These are phyloP conservation scores for Sporothrix dimorphospora DNA, from an alignment of 2,329 filamentous ascomycete species.

Conservation along the genomic window DNA sequence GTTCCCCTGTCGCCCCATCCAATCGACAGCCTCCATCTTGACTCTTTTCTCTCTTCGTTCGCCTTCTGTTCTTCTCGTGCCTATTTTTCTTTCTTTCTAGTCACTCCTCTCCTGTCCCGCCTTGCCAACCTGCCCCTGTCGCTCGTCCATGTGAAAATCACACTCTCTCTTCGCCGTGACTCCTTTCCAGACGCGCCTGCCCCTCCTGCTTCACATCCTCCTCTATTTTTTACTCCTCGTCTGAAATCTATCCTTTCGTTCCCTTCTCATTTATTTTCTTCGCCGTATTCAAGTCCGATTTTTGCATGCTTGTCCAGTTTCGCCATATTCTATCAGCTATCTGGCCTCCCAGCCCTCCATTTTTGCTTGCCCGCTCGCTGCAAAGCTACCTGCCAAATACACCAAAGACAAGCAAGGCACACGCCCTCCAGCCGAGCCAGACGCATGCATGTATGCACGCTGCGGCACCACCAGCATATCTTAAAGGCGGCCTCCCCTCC, in stretches of 20 bases:
- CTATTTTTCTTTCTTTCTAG: background rate
- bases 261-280: background rate
- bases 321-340: background rate
- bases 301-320: background rate
- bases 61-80: background rate
- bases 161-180: background rate
- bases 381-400: background rate
- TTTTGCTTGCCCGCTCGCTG: background rate
- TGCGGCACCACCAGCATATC: background rate
- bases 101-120: conserved; percentile 6
- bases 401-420: conserved; percentile 17
- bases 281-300: background rate
- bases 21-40: conserved; percentile 19
- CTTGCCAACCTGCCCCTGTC: conserved; percentile 12
- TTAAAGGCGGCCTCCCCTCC: conserved; percentile 26
- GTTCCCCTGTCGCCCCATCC: conserved; percentile 18
- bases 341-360: background rate
- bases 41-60: background rate
- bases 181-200: background rate
- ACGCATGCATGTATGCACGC: background rate
- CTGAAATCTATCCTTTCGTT: background rate
- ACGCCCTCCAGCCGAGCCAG: conserved; percentile 4
- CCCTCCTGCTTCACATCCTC: background rate
- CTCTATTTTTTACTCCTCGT: background rate
- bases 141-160: conserved; percentile 9